Evolutionary conservation across 331 rosid species (phyloP).

Genomic region (Quercus tomentella): DNA sequence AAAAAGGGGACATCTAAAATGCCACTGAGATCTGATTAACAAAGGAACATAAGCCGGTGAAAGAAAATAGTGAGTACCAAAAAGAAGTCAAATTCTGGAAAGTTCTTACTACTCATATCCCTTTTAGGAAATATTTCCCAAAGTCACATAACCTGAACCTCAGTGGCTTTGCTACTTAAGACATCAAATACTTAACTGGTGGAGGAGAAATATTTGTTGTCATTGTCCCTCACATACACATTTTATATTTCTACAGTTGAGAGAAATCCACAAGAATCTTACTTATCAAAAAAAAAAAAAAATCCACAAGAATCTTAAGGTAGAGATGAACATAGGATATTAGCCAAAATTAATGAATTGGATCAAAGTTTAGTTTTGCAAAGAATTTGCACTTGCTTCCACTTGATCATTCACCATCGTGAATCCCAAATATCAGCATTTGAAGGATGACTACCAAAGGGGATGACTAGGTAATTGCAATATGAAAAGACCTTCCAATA

Average conservation of each 20-base stretch:
- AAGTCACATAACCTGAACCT: too few relatives aligned
- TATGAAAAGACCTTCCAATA: background rate
- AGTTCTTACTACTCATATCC: background rate
- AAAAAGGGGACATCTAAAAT: background rate
- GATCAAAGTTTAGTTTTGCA: background rate
- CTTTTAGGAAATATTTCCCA: background rate
- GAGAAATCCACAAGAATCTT: background rate
- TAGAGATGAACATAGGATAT: background rate
- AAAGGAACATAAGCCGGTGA: background rate
- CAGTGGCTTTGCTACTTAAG: too few relatives aligned
- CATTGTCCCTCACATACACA: background rate
- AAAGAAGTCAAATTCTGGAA: background rate
- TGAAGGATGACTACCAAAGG: background rate
- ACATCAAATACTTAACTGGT: background rate
- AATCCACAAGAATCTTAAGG: background rate
- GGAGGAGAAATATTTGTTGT: background rate
- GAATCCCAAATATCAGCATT: too few relatives aligned
- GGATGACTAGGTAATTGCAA: background rate
- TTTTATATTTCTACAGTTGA: background rate
- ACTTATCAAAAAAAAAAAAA: too few relatives aligned
- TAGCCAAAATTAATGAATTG: background rate
- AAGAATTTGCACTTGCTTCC: background rate
- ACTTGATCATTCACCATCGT: too few relatives aligned
- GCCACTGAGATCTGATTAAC: background rate
- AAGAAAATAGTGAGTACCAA: background rate